phyloP scores from a whole-genome alignment of 345 rosid species.

The Eucalyptus fibrosa region DNA sequence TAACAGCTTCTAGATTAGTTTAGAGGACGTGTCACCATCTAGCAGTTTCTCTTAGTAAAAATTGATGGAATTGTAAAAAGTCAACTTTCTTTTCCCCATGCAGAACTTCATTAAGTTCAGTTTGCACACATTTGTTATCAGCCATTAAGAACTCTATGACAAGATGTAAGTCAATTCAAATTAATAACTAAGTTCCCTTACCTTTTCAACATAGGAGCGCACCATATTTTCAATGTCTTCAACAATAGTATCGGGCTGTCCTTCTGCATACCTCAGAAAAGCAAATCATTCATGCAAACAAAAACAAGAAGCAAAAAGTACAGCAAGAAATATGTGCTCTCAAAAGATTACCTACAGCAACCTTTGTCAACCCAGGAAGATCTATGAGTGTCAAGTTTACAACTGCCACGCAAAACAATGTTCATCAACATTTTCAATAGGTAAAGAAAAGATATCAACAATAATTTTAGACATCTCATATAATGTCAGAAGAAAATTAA shows the following conservation, averaged over 20 bases:
- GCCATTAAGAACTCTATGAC: background rate
- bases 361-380: constrained; percentile 99
- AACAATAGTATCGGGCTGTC: constrained; percentile 81
- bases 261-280: constrained; percentile 43
- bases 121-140: background rate
- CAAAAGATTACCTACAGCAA: constrained; percentile 78
- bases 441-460: background rate
- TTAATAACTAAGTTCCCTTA: constrained; percentile 5
- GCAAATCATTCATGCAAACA: background rate
- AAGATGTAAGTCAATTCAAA: background rate
- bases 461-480: background rate
- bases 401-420: constrained; percentile 21
- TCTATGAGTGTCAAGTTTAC: constrained; percentile 96
- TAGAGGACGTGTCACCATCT: background rate
- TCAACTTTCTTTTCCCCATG: background rate
- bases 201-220: constrained; percentile 98
- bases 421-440: background rate
- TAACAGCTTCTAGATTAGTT: background rate
- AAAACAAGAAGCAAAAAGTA: background rate
- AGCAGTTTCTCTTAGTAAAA: background rate
- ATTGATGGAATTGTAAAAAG: background rate
- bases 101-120: background rate
- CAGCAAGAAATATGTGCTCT: background rate
- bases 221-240: constrained; percentile 98
- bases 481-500: background rate